A percentile compares a stretch with the other conserved stretches of the same genome.
Evolutionary conservation across 116 monocot species (phyloP).

Genomic region (Cymodocea nodosa): DNA sequence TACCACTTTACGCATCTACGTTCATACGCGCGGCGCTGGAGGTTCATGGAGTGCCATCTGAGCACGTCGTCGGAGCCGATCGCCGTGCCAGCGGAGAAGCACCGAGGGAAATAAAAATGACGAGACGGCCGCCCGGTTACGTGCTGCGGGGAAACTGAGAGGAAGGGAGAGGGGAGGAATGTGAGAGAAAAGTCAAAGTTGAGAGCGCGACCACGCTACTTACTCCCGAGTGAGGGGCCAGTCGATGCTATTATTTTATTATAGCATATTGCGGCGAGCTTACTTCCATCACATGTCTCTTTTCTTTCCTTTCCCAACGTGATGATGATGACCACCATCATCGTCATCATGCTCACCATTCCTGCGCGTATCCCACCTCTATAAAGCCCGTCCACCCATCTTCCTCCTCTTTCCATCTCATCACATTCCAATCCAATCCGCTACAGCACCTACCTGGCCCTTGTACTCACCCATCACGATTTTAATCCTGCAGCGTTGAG

Average conservation of each 20-base stretch:
- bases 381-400: neutral
- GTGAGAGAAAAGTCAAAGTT: neutral
- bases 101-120: too few relatives aligned
- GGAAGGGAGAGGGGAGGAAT: neutral
- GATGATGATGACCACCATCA: too few relatives aligned
- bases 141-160: neutral
- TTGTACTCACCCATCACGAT: neutral
- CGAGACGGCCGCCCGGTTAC: too few relatives aligned
- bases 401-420: neutral
- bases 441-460: neutral
- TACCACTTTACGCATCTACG: too few relatives aligned
- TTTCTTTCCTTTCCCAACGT: neutral
- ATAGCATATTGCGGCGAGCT: neutral
- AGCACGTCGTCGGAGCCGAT: too few relatives aligned
- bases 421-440: neutral
- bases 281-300: conserved; percentile 7
- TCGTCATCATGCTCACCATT: too few relatives aligned
- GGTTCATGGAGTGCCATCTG: too few relatives aligned
- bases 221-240: neutral
- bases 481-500: neutral
- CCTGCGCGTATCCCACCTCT: neutral
- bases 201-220: neutral
- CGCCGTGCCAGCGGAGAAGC: too few relatives aligned
- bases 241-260: neutral
- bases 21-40: too few relatives aligned